Base-by-base conservation (phyloP, 1,284 basidiomycete genomes). In the Testicularia cyperi region DNA sequence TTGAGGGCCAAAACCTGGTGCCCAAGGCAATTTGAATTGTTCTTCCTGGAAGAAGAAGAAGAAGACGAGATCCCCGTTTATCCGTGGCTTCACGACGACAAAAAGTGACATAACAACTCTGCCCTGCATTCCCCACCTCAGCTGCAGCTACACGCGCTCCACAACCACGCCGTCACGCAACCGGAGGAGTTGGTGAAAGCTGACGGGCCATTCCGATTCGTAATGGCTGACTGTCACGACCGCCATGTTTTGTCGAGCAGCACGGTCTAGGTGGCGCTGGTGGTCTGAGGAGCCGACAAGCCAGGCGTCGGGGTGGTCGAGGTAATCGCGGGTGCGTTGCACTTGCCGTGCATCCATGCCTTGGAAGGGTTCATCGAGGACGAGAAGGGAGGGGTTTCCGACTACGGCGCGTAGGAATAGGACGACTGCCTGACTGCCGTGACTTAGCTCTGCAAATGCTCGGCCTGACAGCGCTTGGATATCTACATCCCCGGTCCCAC, bases 311-410 rank as follows among this genome's bases (percentile, higher is more conserved):
- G 44, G 43, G 10, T 26, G 10, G 30, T 76, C 72, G 4, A 76
- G 29, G 20, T 51, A 75, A 2, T 32, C 38, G 4, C 70, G 51
- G 7, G 53, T 49, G 6, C 58, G 43, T 23, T 57, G 46, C 0
- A 65, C 53, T 39, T 75, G 71, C 15, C 33, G 19, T 9, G 44
- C 30, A 32, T 68, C 63, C 74, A 74, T 73, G 6, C 72, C 72
- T 22, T 75, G 73, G 42, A 76, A 76, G 20, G 74, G 70, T 37
- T 76, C 74, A 44, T 76, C 74, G 5, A 76, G 53, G 7, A 76
- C 64, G 7, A 76, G 40, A 6, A 76, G 32, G 9, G 28, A 13
- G 1, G 74, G 74, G 9, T 58, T 41, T 8, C 60, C 60, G 14
- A 76, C 69, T 15, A 74, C 26, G 2, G 71, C 65, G 2, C 74